A percentile compares a stretch with the other conserved stretches of the same genome.
Evolutionary conservation across 441 rosid genomes (phyloP).

Genomic region (Pelargonium citronellum): DNA sequence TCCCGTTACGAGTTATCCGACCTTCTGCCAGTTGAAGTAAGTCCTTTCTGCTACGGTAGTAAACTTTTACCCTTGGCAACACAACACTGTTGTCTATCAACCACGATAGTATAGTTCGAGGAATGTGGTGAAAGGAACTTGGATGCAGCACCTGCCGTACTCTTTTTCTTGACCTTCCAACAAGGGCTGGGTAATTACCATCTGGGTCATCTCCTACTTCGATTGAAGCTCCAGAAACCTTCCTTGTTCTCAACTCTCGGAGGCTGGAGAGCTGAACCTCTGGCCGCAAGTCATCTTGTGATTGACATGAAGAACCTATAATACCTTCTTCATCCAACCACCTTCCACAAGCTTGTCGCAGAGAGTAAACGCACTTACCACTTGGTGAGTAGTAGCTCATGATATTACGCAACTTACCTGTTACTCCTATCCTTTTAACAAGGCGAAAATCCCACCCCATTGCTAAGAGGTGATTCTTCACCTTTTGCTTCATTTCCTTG

Average conservation of each 20-base stretch:
- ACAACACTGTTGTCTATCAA: constrained; percentile 54
- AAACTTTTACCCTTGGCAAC: constrained; percentile 57
- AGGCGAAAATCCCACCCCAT: constrained; percentile 43
- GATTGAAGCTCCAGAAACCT: constrained; percentile 18
- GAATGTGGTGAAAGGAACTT: constrained; percentile 31
- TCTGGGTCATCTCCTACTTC: constrained; percentile 14
- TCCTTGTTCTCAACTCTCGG: constrained; percentile 23
- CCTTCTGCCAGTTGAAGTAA: constrained; percentile 40
- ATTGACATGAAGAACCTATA: constrained; percentile 14
- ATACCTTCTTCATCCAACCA: constrained; percentile 19
- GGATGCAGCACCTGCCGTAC: constrained; percentile 35
- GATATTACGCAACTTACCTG: constrained; percentile 18
- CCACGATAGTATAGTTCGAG: constrained; percentile 64
- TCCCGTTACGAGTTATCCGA: constrained; percentile 51
- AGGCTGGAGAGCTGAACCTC: constrained; percentile 15
- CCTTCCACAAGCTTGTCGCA: constrained; percentile 39
- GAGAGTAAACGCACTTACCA: constrained; percentile 37
- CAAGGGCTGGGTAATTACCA: constrained; percentile 13
- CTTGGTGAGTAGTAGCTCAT: constrained; percentile 33
- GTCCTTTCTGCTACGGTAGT: constrained; percentile 30
- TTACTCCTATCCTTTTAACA: neutral
- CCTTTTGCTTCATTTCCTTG: constrained; percentile 26
- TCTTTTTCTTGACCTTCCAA: constrained; percentile 45
- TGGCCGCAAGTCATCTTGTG: constrained; percentile 13
- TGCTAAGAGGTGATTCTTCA: constrained; percentile 45